Base-by-base conservation (phyloP, 2,329 filamentous ascomycete genomes). In the Beauveria asiatica region DNA sequence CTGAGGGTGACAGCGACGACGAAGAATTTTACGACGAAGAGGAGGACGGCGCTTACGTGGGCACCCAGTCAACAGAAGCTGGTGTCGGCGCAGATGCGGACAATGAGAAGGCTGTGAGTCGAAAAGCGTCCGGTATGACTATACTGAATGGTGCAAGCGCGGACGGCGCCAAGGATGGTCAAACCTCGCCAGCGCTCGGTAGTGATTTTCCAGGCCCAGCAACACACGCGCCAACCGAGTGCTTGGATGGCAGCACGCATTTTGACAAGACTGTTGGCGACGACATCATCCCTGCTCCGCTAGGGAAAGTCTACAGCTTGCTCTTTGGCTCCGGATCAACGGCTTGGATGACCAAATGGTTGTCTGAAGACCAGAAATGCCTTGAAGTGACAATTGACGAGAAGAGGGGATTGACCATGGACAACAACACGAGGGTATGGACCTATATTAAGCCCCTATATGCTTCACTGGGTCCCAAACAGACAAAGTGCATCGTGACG, bases 381-480 rank as follows among this genome's bases (percentile, higher is more conserved):
- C 80, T 82, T 4, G 94, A 99, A n/a, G 73, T 97, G 27, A 87
- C 90, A 64, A 86, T 95, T 75, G 89, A 93, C 50, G 92, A 95
- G 66, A 90, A 91, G 69, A 88, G 87, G 67, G 91, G 89, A 0
- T 74, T 95, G 25, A 84, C 83, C 3, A 82, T 84, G 52, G 90
- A 95, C 19, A 89, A 87, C 74, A 89, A 86, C 70, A 82, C 82
- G 3, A 84, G 92, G 50, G 84, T 78, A 21, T 96, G 88, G 70
- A 87, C 86, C 1, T 99, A 97, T 71, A 96, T 96, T 75, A 97
- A 97, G 72, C 94, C 94, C 1, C 77, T 99, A 2, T 83, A 86
- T 67, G 89, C 81, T 2, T 80, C 90, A 1, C 93, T 99, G 65
- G 94, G 94, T 0, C 94, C 94, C 0, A 94, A 83, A 70, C 90